Base-by-base conservation (phyloP, 257 asterid species). In the Salvia splendens region DNA sequence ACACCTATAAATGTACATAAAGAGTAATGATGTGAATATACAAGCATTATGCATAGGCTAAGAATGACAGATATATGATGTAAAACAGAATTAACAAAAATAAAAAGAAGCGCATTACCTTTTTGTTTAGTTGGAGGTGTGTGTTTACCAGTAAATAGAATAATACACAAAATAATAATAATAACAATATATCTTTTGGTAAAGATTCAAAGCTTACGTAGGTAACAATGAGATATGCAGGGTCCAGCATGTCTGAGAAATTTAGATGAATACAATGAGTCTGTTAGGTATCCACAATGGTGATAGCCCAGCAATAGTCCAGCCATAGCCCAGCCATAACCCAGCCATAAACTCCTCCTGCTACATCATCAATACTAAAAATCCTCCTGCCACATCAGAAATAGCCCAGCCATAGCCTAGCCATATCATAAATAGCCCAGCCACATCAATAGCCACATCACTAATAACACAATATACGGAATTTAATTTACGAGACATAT, bases 191-290 rank as follows among this genome's bases (percentile, higher is more conserved):
- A 20, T 20, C 24, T 35, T 57, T 57, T 33, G 28, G 45, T 5
- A 56, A 56, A 58, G 64, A 40, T 42, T 15, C 52, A 71, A 73
- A 59, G 74, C 55, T 61, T 60, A 56, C 65, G 50, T 59, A 36
- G 24, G 47, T 45, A 66, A 75, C 35, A 68, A 73, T 72, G 46
- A 36, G 56, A 51, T 67, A 69, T 71, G 78, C 54, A 36, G 48
- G 69, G 70, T 68, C 61, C 78, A 75, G 33, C 71, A 71, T 74
- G 81, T 77, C 71, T 67, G 49, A 71, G 30, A 46, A 59, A 58
- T 42, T 76, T 46, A 43, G 65, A 60, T 64, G 66, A 65, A 11
- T 52, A 10, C 61, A 62, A 53, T 41, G 61, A 57, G 43, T 11
- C 49, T 32, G 17, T 35, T 24, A 15, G n/a, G n/a, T n/a, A n/a